These are phyloP conservation scores for Pseudonitzschia delicatissima DNA, from an alignment of 108 stramenopile species.

Conservation along the genomic window DNA sequence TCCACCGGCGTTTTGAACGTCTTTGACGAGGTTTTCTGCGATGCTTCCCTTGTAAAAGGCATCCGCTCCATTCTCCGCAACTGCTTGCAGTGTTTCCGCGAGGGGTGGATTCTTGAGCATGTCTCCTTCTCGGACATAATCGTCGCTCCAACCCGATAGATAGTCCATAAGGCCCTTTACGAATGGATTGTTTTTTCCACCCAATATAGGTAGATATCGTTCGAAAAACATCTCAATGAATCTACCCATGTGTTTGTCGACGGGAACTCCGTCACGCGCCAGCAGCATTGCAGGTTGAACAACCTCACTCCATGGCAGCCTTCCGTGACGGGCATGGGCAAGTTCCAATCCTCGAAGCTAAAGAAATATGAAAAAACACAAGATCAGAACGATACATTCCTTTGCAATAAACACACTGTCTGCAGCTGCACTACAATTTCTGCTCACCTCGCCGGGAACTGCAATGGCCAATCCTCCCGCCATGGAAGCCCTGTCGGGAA, in stretches of 20 bases:
- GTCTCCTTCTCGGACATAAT: slow-evolving; percentile 56
- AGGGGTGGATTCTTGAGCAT: slow-evolving; percentile 41
- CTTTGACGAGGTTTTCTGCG: slow-evolving; percentile 47
- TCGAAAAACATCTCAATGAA: slow-evolving; percentile 28
- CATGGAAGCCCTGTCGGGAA: slow-evolving; percentile 35
- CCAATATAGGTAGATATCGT: background rate
- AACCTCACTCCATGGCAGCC: slow-evolving; percentile 53
- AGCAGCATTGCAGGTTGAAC: slow-evolving; percentile 58
- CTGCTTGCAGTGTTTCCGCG: slow-evolving; percentile 50
- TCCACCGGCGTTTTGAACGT: slow-evolving; percentile 61
- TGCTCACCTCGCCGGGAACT: slow-evolving; percentile 76
- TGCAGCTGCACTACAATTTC: too few species aligned
- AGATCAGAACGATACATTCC: too few species aligned
- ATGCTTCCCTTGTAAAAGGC: slow-evolving; percentile 53
- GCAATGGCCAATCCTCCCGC: slow-evolving; percentile 66
- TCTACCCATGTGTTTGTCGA: slow-evolving; percentile 38
- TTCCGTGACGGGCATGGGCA: slow-evolving; percentile 60
- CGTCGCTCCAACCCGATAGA: too few species aligned
- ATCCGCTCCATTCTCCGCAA: slow-evolving; percentile 60
- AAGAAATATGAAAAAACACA: too few species aligned
- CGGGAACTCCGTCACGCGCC: slow-evolving; percentile 56
- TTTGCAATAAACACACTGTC: too few species aligned
- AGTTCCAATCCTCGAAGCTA: slow-evolving; percentile 77
- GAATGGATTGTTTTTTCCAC: background rate
- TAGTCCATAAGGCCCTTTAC: too few species aligned